Percentiles rank a stretch among this genome's conserved stretches.
Conservation (phyloP, 2,329 filamentous ascomycete genomes). For the Curvularia lunata region DNA sequence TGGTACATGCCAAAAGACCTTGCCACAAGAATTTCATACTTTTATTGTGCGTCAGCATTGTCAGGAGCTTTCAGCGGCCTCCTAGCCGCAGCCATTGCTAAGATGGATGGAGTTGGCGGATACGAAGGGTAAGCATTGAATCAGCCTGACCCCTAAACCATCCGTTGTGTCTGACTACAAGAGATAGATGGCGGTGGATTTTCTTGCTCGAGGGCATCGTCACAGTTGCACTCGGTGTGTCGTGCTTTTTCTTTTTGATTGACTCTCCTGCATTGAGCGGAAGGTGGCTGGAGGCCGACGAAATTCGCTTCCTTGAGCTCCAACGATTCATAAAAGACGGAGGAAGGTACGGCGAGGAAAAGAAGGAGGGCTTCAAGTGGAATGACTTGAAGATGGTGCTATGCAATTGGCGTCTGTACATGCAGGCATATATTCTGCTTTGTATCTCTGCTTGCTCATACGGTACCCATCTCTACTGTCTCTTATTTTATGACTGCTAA, state of each 20-base stretch:
- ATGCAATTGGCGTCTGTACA: constrained; percentile 38
- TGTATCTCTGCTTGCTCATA: constrained; percentile 37
- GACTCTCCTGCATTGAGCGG: constrained; percentile 30
- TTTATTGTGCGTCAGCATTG: constrained; percentile 49
- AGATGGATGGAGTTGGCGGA: constrained; percentile 50
- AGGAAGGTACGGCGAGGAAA: constrained; percentile 25
- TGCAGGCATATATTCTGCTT: constrained; percentile 39
- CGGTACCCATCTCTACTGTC: constrained; percentile 16
- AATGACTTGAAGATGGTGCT: constrained; percentile 35
- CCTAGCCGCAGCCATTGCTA: constrained; percentile 47
- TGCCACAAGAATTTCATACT: constrained; percentile 42
- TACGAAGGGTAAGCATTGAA: constrained; percentile 51
- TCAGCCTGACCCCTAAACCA: constrained; percentile 32
- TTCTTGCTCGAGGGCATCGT: constrained; percentile 53
- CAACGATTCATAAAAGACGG: constrained; percentile 35
- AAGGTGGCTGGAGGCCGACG: constrained; percentile 31
- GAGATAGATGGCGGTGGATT: constrained; percentile 53
- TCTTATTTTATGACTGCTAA: neutral
- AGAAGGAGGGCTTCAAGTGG: constrained; percentile 28
- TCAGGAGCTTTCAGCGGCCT: constrained; percentile 53
- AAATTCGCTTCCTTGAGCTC: constrained; percentile 31
- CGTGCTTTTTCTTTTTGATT: constrained; percentile 38
- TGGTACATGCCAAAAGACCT: constrained; percentile 49
- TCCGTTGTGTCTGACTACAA: too few relatives aligned
- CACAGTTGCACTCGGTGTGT: constrained; percentile 35